Evolutionary conservation across 2,329 filamentous ascomycete genomes (phyloP), one percentile per base, ranked within the genome.

Genomic region (Verticillium zaregamsianum): DNA sequence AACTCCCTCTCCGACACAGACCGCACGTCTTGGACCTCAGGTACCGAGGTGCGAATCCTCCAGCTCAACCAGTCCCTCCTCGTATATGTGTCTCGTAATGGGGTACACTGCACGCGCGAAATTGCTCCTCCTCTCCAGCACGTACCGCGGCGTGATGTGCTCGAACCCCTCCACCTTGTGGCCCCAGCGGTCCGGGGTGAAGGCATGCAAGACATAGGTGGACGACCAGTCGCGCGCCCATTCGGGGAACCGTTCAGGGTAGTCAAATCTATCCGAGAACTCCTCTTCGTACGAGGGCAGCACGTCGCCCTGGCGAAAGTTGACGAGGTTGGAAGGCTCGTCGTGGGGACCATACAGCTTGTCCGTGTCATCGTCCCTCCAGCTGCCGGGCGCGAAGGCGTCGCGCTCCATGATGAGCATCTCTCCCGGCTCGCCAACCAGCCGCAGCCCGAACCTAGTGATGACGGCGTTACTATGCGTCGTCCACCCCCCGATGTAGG

Each of bases 371-470:
- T 62, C 17, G 5, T 33, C 31, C 6, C 23, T 25, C 66, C 69
- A 71, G 31, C 67, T 63, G 6, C 66, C 61, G 14, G 68, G 70
- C 23, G 65, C 67, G 56, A 70, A 68, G 14, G 69, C 69, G 37
- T 66, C 58, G 11, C 61, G 66, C 15, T 68, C 65, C 62, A 72
- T 56, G 37, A 68, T 67, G 35, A 72, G 66, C 59, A 69, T 61
- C 61, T 70, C 66, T 23, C 69, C 66, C 7, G 68, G 62, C 40
- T 66, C 65, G 4, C 49, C 28, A 7, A 61, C 59, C n/a, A 92
- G 76, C 62, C 79, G 77, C 67, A 88, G 88, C 14, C 76, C 66
- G 12, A 72, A 33, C 9, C 40, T 31, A 5, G 69, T 72, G 11
- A 73, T 61, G 9, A 67, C 63, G 5, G 39, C 54, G 63, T 72